phyloP scores from a whole-genome alignment of 2,329 filamentous ascomycete genomes.

The Beauveria sp. region DNA sequence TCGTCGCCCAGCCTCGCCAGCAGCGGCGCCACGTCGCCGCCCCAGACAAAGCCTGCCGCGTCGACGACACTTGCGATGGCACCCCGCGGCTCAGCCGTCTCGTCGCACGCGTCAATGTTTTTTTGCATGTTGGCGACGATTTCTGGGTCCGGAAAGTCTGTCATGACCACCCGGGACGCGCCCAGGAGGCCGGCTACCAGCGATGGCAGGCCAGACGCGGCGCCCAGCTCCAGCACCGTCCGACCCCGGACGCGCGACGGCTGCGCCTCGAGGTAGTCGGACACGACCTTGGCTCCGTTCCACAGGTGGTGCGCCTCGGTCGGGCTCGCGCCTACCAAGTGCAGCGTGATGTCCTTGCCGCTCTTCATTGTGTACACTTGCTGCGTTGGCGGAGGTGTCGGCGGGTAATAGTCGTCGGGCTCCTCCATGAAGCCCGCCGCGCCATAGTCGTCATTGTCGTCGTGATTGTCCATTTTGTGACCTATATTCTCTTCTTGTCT shows the following conservation, averaged over 20 bases:
- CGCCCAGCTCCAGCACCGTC: conserved; percentile 81
- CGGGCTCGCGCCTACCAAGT: conserved; percentile 80
- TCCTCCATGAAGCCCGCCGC: conserved; percentile 63
- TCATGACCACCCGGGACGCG: conserved; percentile 66
- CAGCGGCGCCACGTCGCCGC: conserved; percentile 52
- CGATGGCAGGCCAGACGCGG: conserved; percentile 77
- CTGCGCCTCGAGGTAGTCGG: conserved; percentile 68
- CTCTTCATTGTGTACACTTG: conserved; percentile 63
- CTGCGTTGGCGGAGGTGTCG: conserved; percentile 67
- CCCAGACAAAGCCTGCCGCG: conserved; percentile 78
- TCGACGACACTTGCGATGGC: conserved; percentile 34
- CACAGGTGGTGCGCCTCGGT: conserved; percentile 87
- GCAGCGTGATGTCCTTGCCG: conserved; percentile 58
- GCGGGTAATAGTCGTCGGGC: conserved; percentile 71
- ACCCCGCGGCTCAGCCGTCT: conserved; percentile 24
- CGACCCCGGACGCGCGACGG: conserved; percentile 55
- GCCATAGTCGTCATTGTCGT: conserved; percentile 28
- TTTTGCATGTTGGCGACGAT: conserved; percentile 71
- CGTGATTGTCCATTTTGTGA: neutral
- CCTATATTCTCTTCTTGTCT: neutral
- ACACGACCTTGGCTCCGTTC: conserved; percentile 77
- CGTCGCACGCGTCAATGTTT: conserved; percentile 58
- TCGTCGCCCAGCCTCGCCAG: conserved; percentile 42
- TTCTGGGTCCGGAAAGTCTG: conserved; percentile 81
- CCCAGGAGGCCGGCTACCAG: conserved; percentile 68